Conservation (phyloP, 1,284 basidiomycete genomes). For the Flammula alnicola region DNA sequence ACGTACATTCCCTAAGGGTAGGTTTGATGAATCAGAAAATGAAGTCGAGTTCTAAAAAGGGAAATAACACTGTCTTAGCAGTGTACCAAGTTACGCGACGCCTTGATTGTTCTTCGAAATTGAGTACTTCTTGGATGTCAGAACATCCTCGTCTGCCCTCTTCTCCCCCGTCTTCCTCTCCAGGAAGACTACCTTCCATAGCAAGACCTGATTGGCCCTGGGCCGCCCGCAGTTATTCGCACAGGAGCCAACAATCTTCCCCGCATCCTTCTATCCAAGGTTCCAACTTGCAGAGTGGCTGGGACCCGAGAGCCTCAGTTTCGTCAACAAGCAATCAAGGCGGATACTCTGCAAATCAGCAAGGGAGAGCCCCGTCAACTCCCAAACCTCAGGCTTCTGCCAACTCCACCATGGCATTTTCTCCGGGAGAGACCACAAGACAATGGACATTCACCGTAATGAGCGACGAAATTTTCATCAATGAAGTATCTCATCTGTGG, state of each 20-base stretch:
- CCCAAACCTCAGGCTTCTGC: slow-evolving; percentile 20
- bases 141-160: slow-evolving; percentile 44
- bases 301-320: slow-evolving; percentile 32
- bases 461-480: slow-evolving; percentile 12
- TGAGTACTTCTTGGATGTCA: slow-evolving; percentile 38
- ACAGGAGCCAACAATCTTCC: slow-evolving; percentile 34
- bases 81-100: too few species aligned
- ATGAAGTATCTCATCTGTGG: slow-evolving; percentile 5
- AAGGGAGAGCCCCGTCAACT: slow-evolving; percentile 18
- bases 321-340: slow-evolving; percentile 22
- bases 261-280: slow-evolving; percentile 31
- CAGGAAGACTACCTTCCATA: slow-evolving; percentile 41
- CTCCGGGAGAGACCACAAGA: slow-evolving; percentile 49
- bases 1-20: too few species aligned
- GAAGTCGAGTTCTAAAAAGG: too few species aligned
- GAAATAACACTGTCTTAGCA: too few species aligned
- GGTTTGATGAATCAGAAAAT: too few species aligned
- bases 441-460: slow-evolving; percentile 68
- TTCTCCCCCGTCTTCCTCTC: slow-evolving; percentile 50
- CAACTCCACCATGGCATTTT: slow-evolving; percentile 31
- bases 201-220: slow-evolving; percentile 68
- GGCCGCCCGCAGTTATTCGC: slow-evolving; percentile 41
- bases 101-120: neutral
- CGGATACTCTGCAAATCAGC: slow-evolving; percentile 14
- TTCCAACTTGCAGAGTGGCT: slow-evolving; percentile 32